These are phyloP conservation scores for Cucumis cinereus DNA, from an alignment of 306 rosid species.

Conservation along the genomic window DNA sequence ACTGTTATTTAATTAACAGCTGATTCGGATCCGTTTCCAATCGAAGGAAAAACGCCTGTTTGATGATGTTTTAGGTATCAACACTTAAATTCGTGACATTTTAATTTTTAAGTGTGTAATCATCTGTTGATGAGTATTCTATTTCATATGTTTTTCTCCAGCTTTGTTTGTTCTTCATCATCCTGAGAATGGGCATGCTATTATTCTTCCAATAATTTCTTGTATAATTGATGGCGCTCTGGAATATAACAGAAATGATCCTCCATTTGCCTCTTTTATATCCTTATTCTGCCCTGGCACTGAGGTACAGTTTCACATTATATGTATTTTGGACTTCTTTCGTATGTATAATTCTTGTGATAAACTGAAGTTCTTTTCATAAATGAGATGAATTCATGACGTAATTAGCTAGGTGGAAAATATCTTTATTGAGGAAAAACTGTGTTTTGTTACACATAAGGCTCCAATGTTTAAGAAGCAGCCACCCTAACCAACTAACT, in stretches of 20 bases:
- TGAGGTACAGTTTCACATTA: slow-evolving; percentile 39
- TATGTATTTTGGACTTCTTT: not conserved
- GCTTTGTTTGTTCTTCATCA: slow-evolving; percentile 93
- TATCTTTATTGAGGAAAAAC: not conserved
- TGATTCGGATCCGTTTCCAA: slow-evolving; percentile 83
- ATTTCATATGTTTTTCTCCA: slow-evolving; percentile 24
- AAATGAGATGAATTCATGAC: not conserved
- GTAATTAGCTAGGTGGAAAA: not conserved
- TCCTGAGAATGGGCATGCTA: slow-evolving; percentile 98
- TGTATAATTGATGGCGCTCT: slow-evolving; percentile 77
- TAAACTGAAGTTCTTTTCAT: not conserved
- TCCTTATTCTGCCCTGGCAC: slow-evolving; percentile 73
- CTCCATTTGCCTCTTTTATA: slow-evolving; percentile 92
- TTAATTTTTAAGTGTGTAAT: not conserved
- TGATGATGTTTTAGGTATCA: slow-evolving; percentile 88
- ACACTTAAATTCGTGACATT: slow-evolving; percentile 30
- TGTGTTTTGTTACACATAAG: not conserved
- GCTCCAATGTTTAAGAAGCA: too few species aligned
- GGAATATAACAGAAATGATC: slow-evolving; percentile 54
- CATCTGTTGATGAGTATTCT: slow-evolving; percentile 19
- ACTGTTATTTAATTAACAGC: slow-evolving; percentile 38
- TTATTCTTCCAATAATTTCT: slow-evolving; percentile 91
- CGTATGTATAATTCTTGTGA: not conserved
- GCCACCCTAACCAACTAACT: not conserved
- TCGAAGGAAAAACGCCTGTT: slow-evolving; percentile 70